Base-by-base conservation (phyloP, 2,329 filamentous ascomycete genomes). In the Colletotrichum viniferum region DNA sequence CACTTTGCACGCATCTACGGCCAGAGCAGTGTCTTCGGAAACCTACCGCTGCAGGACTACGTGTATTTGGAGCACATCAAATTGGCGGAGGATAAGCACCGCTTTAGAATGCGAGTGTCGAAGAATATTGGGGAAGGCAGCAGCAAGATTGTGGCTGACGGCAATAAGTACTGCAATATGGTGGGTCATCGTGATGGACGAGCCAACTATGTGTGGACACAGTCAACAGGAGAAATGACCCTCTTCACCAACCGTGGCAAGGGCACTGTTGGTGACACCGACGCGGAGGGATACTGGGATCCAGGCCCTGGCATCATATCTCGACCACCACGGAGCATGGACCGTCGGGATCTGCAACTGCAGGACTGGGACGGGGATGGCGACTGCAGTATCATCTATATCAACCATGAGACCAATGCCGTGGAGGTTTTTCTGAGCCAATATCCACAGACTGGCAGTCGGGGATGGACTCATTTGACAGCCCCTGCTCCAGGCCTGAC, bases 361-460 rank as follows among this genome's bases (percentile, higher is more conserved):
- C 79, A 77, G 4, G 84, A 86, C 74, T 85, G 82, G 81, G 80
- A 86, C 64, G 81, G 81, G 14, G 83, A 85, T 73, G 84, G 83
- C 1, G 67, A 76, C 3, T 82, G 80, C 61, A 84, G 85, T 56
- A 80, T 84, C 58, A 77, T 85, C 34, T 79, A 72, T 65, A 79
- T 82, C 4, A 76, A 84, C 32, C 78, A 76, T 3, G 72, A 82
- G 8, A 79, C 73, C 16, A 80, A 80, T 24, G 75, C 71, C 18
- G 71, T 82, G 7, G 64, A 79, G 10, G 77, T 81, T 38, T 83
- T 72, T 66, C 63, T 76, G 16, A 84, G 81, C 70, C 76, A 78
- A 56, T 78, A 69, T 55, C 38, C 66, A 10, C n/a, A 30, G 61
- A 63, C 61, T 13, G n/a, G 9, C 9, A 4, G 13, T 16, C 7